Evolutionary conservation across 2,329 filamentous ascomycete genomes (phyloP).

Genomic region (Pseudogymnoascus sp.): DNA sequence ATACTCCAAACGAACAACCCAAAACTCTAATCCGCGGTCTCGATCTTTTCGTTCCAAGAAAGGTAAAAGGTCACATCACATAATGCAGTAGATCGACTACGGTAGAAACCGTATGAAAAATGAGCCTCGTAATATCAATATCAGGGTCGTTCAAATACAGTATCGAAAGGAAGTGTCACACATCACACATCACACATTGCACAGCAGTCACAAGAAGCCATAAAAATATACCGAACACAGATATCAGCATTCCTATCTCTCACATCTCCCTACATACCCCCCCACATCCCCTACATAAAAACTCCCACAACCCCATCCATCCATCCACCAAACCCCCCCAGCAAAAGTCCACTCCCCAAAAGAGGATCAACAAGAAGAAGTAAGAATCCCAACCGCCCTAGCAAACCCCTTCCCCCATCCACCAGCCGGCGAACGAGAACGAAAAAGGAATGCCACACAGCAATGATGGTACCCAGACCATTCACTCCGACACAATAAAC

Average conservation of each 20-base stretch:
- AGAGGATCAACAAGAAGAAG: not conserved
- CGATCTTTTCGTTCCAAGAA: not conserved
- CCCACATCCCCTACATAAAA: no score
- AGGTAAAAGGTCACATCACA: not conserved
- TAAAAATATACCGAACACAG: no score
- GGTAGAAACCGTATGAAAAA: not conserved
- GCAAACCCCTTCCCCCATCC: not conserved
- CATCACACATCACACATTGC: no score
- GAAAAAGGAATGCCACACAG: not conserved
- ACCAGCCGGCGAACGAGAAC: not conserved
- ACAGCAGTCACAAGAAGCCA: no score
- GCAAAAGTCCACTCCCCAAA: not conserved
- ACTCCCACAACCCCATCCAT: not conserved
- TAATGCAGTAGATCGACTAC: not conserved
- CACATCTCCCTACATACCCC: no score
- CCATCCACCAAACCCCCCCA: not conserved
- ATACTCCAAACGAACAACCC: not conserved
- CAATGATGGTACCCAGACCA: not conserved
- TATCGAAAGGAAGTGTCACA: not conserved
- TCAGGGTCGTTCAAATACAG: no score
- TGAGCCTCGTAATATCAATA: not conserved
- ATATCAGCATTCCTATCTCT: no score
- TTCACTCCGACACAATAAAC: not conserved
- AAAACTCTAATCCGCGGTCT: not conserved
- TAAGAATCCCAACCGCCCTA: not conserved